Evolutionary conservation across 345 rosid genomes (phyloP).

Genomic region (Isatis tinctoria): DNA sequence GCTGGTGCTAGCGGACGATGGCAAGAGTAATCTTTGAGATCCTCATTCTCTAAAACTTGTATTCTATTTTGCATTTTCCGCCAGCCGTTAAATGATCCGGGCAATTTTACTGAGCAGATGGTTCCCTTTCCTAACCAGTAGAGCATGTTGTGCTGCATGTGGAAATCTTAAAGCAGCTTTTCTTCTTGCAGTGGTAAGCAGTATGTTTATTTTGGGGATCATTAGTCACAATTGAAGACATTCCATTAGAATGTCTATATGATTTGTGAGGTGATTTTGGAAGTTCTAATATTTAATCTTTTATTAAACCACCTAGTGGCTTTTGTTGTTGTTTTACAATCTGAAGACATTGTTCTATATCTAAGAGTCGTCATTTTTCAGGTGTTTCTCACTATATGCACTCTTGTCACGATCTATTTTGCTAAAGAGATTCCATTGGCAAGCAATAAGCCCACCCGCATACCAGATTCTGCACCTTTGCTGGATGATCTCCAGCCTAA

Average conservation of each 20-base stretch:
- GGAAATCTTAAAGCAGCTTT: conserved; percentile 97
- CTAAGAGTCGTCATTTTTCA: conserved; percentile 30
- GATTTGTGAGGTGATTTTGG: background rate
- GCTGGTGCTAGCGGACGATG: conserved; percentile 94
- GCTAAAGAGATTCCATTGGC: conserved; percentile 80
- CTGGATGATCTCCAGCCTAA: conserved; percentile 50
- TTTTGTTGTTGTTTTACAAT: conserved; percentile 5
- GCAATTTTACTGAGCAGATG: conserved; percentile 52
- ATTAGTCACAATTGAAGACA: background rate
- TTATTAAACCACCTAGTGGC: background rate
- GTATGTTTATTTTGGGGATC: conserved; percentile 1
- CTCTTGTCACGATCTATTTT: conserved; percentile 78
- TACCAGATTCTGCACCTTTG: conserved; percentile 83
- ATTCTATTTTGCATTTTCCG: conserved; percentile 5
- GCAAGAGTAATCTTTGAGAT: conserved; percentile 60
- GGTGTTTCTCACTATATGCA: conserved; percentile 82
- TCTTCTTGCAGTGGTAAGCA: conserved; percentile 87
- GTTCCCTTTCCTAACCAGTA: conserved; percentile 91
- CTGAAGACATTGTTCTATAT: background rate
- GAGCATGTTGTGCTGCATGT: conserved; percentile 96
- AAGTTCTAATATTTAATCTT: background rate
- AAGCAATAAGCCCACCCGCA: conserved; percentile 34
- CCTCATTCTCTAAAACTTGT: background rate
- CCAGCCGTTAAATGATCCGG: conserved; percentile 1
- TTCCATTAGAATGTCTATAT: background rate